phyloP scores from a whole-genome alignment of 2,329 filamentous ascomycete species.

The Colletotrichum sansevieriae region DNA sequence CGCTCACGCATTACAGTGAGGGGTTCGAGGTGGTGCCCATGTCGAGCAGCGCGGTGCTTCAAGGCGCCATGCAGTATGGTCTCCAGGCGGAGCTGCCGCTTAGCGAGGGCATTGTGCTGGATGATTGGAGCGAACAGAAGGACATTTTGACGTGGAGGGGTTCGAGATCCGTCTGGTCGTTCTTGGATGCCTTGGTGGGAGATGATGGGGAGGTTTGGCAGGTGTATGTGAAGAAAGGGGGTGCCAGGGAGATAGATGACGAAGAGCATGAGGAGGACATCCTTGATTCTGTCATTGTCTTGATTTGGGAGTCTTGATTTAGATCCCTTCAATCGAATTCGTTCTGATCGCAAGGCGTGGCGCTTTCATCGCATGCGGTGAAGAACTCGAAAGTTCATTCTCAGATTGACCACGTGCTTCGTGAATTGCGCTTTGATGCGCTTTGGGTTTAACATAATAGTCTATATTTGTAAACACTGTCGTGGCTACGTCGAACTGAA shows the following conservation, averaged over 20 bases:
- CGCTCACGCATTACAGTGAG: slow-evolving; percentile 58
- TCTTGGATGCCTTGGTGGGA: slow-evolving; percentile 55
- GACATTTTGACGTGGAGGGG: slow-evolving; percentile 54
- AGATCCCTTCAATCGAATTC: no score
- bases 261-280: slow-evolving; percentile 44
- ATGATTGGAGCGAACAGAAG: slow-evolving; percentile 47
- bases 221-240: slow-evolving; percentile 56
- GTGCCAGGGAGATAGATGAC: slow-evolving; percentile 13
- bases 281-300: slow-evolving; percentile 55
- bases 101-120: slow-evolving; percentile 50
- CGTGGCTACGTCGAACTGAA: no score
- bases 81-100: slow-evolving; percentile 41
- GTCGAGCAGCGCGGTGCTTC: slow-evolving; percentile 21
- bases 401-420: no score
- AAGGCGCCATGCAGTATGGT: slow-evolving; percentile 33
- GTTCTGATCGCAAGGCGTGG: no score
- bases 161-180: slow-evolving; percentile 54
- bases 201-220: slow-evolving; percentile 59
- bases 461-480: no score
- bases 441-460: no score
- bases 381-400: no score
- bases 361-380: no score
- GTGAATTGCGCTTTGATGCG: no score
- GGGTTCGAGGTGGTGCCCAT: slow-evolving; percentile 47
- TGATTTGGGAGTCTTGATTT: slow-evolving; percentile 54